These are phyloP conservation scores for Hypoxylon sp. DNA, from an alignment of 2,329 filamentous ascomycete species.

Conservation along the genomic window DNA sequence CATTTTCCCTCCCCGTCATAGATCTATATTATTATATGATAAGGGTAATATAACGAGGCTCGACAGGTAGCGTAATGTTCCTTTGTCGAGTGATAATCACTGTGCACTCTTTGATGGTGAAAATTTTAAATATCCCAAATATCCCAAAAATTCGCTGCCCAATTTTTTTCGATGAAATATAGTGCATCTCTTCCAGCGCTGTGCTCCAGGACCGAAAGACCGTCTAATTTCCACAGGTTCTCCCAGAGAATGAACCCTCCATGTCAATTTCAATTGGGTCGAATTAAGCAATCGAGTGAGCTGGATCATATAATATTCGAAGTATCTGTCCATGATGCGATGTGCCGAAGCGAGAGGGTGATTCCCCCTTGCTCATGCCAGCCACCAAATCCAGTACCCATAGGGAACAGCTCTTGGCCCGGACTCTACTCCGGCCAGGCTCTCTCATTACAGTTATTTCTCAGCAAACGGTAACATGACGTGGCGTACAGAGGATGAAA, in stretches of 20 bases:
- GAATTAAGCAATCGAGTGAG: neutral
- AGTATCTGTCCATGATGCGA: neutral
- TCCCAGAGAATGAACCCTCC: neutral
- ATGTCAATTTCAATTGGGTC: neutral
- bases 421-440: slow-evolving; percentile 8
- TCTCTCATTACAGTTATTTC: neutral
- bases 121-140: too few species aligned
- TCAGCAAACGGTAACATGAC: slow-evolving; percentile 11
- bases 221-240: neutral
- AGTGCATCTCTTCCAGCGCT: neutral
- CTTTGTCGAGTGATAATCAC: too few species aligned
- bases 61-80: too few species aligned
- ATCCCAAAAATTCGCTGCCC: too few species aligned
- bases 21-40: too few species aligned
- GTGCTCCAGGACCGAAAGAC: neutral
- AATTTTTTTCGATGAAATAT: neutral
- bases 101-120: too few species aligned
- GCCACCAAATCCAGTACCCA: neutral
- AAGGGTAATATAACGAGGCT: too few species aligned
- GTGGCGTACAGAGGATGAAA: slow-evolving; percentile 3
- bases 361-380: neutral
- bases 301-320: slow-evolving; percentile 3
- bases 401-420: slow-evolving; percentile 2
- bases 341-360: slow-evolving; percentile 6
- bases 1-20: too few species aligned